Evolutionary conservation across 805 yeast species (phyloP), one percentile per base, ranked within the genome.

Genomic region (Myxozyma sirexii): DNA sequence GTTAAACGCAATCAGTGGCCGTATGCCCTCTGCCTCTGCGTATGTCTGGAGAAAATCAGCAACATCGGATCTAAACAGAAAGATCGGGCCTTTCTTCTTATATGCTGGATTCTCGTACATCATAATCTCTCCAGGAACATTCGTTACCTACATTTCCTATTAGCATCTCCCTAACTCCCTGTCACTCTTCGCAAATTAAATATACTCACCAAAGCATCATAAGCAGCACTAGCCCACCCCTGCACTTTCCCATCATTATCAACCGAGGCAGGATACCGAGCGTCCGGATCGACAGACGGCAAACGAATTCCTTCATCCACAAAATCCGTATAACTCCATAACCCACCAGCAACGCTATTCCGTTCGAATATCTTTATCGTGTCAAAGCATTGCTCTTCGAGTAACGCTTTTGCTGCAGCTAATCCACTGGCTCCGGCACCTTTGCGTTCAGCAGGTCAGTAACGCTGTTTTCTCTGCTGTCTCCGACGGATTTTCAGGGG

Each of bases 71-170:
- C 93, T 80, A 13, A 75, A 73, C 0, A 92, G 88, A 68, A 84
- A 91, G 13, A 75, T 69, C 10, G 82, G 83, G 7, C 77, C 19
- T 23, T 49, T 54, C n/a, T 63, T 54, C 21, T 37, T 53, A 67
- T 84, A 86, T 13, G 84, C 83, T 31, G 72, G 72, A 48, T 77
- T 80, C 45, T 79, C 78, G 67, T 80, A 89, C 54, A 83, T 85
- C 96, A 90, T 90, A 51, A 88, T 70, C 31, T 77, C 76, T 46
- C 79, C 78, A 33, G 85, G 83, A 26, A 88, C 81, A 69, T 89
- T 89, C 5, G 96, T 87, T 69, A 86, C 42, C 65, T 62, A 23
- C 8, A 3, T 15, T 21, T 7, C 2, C 21, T 27, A n/a, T 27
- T 35, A 46, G n/a, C 41, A n/a, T 13, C 54, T 26, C 8, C 17